Evolutionary conservation across 352 stramenopile genomes (phyloP).

Genomic region (Phytophthora sp.): DNA sequence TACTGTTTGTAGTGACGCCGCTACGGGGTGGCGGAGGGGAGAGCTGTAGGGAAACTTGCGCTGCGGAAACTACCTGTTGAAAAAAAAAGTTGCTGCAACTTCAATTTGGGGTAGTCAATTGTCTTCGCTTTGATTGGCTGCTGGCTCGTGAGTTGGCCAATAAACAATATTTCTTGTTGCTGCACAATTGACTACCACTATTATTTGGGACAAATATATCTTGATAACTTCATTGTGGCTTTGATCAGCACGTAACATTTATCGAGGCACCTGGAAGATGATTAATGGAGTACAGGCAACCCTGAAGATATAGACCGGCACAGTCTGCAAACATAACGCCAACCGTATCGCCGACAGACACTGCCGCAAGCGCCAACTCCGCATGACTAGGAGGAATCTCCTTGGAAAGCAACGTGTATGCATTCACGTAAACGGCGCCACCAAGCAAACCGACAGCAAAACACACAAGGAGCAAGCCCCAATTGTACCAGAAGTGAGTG

Average conservation of each 20-base stretch:
- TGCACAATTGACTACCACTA: constrained; percentile 11
- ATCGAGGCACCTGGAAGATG: constrained; percentile 67
- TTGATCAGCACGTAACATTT: constrained; percentile 54
- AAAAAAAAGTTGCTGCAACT: neutral
- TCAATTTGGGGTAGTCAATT: neutral
- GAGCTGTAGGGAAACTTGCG: neutral
- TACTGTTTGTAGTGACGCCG: no score
- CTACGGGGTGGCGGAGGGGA: no score
- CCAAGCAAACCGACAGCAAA: constrained; percentile 91
- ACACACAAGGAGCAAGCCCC: constrained; percentile 76
- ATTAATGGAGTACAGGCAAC: constrained; percentile 91
- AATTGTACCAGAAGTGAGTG: constrained; percentile 90
- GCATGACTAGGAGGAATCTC: constrained; percentile 73
- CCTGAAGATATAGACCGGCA: constrained; percentile 89
- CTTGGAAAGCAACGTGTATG: constrained; percentile 88
- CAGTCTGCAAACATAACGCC: constrained; percentile 92
- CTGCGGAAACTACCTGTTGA: neutral
- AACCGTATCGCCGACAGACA: constrained; percentile 90
- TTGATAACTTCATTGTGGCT: neutral
- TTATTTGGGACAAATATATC: neutral
- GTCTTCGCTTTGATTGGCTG: neutral
- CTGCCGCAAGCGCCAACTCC: constrained; percentile 89
- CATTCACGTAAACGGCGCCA: constrained; percentile 92
- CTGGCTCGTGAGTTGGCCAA: neutral
- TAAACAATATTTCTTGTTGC: neutral